Evolutionary conservation across 352 stramenopile genomes (phyloP).

Genomic region (Hyaloperonospora brassicae): DNA sequence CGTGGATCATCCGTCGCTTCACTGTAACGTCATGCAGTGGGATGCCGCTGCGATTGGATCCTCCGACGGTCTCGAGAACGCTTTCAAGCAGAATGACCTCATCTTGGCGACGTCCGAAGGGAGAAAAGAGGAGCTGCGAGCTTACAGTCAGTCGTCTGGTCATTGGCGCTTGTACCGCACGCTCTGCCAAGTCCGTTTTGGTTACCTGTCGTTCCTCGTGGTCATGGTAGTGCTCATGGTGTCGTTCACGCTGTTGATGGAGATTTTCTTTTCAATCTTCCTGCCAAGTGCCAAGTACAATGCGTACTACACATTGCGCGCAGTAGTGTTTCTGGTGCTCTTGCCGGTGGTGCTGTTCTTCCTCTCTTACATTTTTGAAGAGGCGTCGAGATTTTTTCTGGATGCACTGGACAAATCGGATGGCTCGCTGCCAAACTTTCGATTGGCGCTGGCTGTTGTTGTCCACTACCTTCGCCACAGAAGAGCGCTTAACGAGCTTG

Average conservation of each 20-base stretch:
- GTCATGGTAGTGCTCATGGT: slow-evolving; percentile 80
- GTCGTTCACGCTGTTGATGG: slow-evolving; percentile 78
- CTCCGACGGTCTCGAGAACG: slow-evolving; percentile 16
- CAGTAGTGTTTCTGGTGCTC: slow-evolving; percentile 44
- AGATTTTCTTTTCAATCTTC: slow-evolving; percentile 83
- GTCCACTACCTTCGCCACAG: slow-evolving; percentile 73
- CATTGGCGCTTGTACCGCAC: slow-evolving; percentile 65
- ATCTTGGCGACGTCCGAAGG: slow-evolving; percentile 43
- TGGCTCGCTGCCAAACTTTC: slow-evolving; percentile 65
- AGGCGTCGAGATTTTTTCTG: slow-evolving; percentile 53
- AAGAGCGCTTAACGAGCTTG: slow-evolving; percentile 34
- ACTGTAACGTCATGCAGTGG: no score
- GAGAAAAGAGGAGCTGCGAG: slow-evolving; percentile 46
- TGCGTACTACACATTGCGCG: slow-evolving; percentile 53
- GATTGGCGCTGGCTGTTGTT: slow-evolving; percentile 62
- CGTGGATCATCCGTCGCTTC: not conserved
- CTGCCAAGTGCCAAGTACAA: slow-evolving; percentile 68
- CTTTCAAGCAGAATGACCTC: slow-evolving; percentile 33
- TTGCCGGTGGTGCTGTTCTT: slow-evolving; percentile 64
- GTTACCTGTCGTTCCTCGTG: slow-evolving; percentile 75
- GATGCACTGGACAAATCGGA: slow-evolving; percentile 70
- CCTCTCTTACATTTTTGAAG: slow-evolving; percentile 78
- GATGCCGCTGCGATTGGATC: slow-evolving; percentile 16
- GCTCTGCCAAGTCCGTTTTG: slow-evolving; percentile 67
- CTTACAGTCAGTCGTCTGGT: slow-evolving; percentile 33